Evolutionary conservation across 805 yeast genomes (phyloP), one percentile per base, ranked within the genome.

Genomic region (Pichia exigua): DNA sequence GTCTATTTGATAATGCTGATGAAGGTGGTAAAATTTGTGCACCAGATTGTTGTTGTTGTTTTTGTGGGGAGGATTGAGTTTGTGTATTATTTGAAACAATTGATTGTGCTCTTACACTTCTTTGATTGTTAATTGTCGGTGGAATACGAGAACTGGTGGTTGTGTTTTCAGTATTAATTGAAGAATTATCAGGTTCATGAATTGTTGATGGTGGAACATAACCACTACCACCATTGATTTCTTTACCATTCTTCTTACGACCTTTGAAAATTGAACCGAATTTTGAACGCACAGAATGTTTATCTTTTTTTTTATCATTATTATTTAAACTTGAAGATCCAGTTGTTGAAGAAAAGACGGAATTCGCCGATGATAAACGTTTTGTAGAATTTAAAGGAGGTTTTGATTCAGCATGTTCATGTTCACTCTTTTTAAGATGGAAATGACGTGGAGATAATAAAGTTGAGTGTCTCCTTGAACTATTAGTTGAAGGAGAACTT

Each of bases 211-310:
- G 57, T 40, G 54, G 56, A 12, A 53, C 42, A 21, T 59, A 50
- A 38, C 51, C 39, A n/a, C 20, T n/a, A 35, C 11, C 4, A 35
- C 18, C 59, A 10, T 18, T 17, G 17, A 52, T 43, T 45, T 72
- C 70, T 55, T 73, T 72, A 60, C 79, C 81, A 35, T 44, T 50
- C 65, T 79, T 83, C 57, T 81, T 77, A 44, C 85, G 83, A 41
- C 66, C 61, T 48, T 64, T 63, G 60, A 87, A 81, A 55, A 87
- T 78, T 0, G 94, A 83, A 11, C 95, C 95, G 51, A 87, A 84
- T 61, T 72, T 81, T 7, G 90, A 84, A 66, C 79, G 80, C 59
- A 87, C 65, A 45, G 74, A 75, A 45, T 65, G 41, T 48, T 60
- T 62, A 56, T 73, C 66, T 48, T 64, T 63, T 17, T 53, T 58